Evolutionary conservation across 352 stramenopile genomes (phyloP), one percentile per base, ranked within the genome.

Genomic region (Phytophthora ramorum): DNA sequence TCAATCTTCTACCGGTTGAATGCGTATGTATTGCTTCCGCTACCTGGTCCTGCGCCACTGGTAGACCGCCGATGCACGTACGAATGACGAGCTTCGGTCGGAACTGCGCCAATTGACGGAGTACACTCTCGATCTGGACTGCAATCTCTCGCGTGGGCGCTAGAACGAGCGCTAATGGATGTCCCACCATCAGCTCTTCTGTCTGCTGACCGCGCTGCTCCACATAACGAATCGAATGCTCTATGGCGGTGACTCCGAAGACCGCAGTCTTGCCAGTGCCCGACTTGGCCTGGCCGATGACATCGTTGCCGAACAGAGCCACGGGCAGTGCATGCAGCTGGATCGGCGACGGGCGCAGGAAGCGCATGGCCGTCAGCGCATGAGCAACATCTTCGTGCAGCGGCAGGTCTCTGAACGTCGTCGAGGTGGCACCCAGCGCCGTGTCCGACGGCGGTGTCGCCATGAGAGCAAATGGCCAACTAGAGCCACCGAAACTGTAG

Each of bases 251-350:
- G 49, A 89, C 53, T 17, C 78, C 87, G 34, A 93, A 95, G 28
- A 93, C 83, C 7, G 85, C 83, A 38, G 87, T 95, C 69, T 95
- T 95, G 64, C 87, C 87, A 22, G 83, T 95, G 55, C 85, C 87
- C 4, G 85, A 93, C 78, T 95, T 93, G 71, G 87, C 85, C 63
- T 95, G 87, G 2, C 78, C 87, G 50, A 93, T 82, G 28, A 93
- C 76, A 59, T 95, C 85, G 69, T 83, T 93, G 47, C 86, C 86
- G 44, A 92, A 94, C 32, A 94, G 75, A 74, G 86, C 78, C 28
- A 90, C 66, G 28, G 86, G 86, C 60, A 94, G 58, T 37, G 86
- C 82, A 16, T 74, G 73, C 48, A 89, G 58, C 66, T 94, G 86
- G 26, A 95, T 92, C 14, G 83, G 82, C 57, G 84, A 95, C 22